phyloP scores from a whole-genome alignment of 768 basidiomycete genomes.

The Leccinellum luteum region DNA sequence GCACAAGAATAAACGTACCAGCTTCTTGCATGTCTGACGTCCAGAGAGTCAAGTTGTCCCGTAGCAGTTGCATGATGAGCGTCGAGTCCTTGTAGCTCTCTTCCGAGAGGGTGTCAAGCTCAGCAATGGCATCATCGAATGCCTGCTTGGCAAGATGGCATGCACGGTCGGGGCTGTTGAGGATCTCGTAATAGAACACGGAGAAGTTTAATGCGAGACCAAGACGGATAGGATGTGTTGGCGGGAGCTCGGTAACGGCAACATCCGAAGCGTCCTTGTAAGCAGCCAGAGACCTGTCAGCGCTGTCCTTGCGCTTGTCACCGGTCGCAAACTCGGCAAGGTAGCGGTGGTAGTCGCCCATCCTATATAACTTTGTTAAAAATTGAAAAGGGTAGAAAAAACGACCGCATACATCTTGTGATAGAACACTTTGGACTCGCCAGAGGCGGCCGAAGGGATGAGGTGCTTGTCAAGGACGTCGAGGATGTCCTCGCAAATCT shows the following conservation, averaged over 20 bases:
- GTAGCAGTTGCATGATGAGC: conserved; percentile 93
- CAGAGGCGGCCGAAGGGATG: conserved; percentile 92
- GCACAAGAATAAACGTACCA: conserved; percentile 49
- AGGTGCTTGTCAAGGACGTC: conserved; percentile 97
- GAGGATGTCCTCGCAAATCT: conserved; percentile 98
- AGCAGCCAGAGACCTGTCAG: conserved; percentile 95
- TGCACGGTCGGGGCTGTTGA: conserved; percentile 97
- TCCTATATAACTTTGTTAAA: conserved; percentile 51
- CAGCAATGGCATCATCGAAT: conserved; percentile 98
- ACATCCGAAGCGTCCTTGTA: conserved; percentile 99
- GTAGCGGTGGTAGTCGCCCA: conserved; percentile 99
- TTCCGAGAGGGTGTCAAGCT: conserved; percentile 97
- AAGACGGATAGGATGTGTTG: conserved; percentile 97
- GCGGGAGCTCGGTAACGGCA: conserved; percentile 91
- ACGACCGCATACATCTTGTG: conserved; percentile 84
- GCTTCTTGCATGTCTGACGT: conserved; percentile 97
- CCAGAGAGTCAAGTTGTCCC: conserved; percentile 98
- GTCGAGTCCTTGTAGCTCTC: conserved; percentile 99
- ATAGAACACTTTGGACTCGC: conserved; percentile 99
- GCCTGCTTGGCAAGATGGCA: conserved; percentile 99
- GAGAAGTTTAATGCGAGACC: conserved; percentile 99
- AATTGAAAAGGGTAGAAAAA: neutral
- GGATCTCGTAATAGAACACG: conserved; percentile 99
- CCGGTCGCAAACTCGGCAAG: conserved; percentile 98
- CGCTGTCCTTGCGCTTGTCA: conserved; percentile 94